Evolutionary conservation across 495 filamentous ascomycete species (phyloP), one percentile per base, ranked within the genome.

Genomic region (Penicillium mononematosum): DNA sequence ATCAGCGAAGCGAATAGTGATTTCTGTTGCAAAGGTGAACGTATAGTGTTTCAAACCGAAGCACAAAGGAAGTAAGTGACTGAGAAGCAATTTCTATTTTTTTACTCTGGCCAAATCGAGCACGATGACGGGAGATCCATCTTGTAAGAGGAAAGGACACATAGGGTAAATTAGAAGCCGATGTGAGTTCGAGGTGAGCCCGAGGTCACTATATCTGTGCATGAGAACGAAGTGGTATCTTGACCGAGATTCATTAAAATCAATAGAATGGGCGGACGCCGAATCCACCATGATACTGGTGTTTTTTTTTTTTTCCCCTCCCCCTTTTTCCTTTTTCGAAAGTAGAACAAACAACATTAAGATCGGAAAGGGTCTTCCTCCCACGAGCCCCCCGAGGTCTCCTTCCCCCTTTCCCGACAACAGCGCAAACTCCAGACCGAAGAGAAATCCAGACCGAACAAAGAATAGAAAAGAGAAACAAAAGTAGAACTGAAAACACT

Each of bases 401-500:
- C 34, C 34, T 16, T 16, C 12, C 14, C 32, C 32, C 32, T 50
- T 17, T 27, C 22, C 10, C 10, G 11, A 27, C 22, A 24, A 45
- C 22, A 45, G 5, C 14, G 14, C 5, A 16, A 22, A 27, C 14
- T 27, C 20, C 43, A 45, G 12, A 45, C 43, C 14, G 9, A 45
- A 31, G n/a, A 25, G 22, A 24, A 46, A 51, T 48, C n/a, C n/a
- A 32, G 46, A 54, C n/a, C 53, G n/a, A 47, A 53, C 22, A 24
- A 29, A 47, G 17, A 48, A 32, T 16, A 48, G 5, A 32, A 19
- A 34, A 14, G 2, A 9, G 4, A 4, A 29, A 9, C 3, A 16
- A 29, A 29, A 1, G 19, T 5, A 20, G 17, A 19, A 11, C 17
- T 22, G n/a, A 43, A 43, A 43, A 19, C 41, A 43, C 34, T 17